Percentiles rank a stretch among this genome's conserved stretches.
These are phyloP conservation scores for Clonostachys solani DNA, from an alignment of 2,329 filamentous ascomycete genomes.

Conservation along the genomic window DNA sequence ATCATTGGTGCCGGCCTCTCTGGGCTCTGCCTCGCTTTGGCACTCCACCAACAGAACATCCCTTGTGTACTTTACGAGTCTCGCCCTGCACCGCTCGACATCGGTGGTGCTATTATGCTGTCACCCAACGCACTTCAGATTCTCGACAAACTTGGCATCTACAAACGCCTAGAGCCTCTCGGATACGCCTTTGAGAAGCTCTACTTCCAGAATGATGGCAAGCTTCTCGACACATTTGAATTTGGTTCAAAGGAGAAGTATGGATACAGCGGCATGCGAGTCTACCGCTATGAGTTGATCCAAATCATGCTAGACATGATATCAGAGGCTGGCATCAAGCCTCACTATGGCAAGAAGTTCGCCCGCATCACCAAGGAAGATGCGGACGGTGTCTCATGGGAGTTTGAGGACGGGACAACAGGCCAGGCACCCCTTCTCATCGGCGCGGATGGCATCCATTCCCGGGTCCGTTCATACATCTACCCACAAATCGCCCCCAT, in stretches of 20 bases:
- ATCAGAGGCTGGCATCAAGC: slow-evolving; percentile 27
- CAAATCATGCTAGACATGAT: slow-evolving; percentile 38
- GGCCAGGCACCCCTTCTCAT: slow-evolving; percentile 38
- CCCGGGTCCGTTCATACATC: slow-evolving; percentile 45
- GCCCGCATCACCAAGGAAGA: slow-evolving; percentile 32
- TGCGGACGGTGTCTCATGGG: slow-evolving; percentile 32
- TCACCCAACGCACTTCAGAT: slow-evolving; percentile 54
- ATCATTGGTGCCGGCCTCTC: slow-evolving; percentile 30
- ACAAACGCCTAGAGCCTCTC: slow-evolving; percentile 33
- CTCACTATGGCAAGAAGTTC: slow-evolving; percentile 46
- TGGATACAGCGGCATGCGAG: slow-evolving; percentile 47
- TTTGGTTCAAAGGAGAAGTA: slow-evolving; percentile 43
- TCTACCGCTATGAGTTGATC: slow-evolving; percentile 49
- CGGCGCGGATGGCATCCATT: slow-evolving; percentile 58
- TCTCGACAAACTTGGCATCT: slow-evolving; percentile 44
- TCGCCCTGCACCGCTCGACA: slow-evolving; percentile 34
- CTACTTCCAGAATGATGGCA: slow-evolving; percentile 30
- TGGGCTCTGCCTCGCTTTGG: slow-evolving; percentile 50
- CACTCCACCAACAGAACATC: slow-evolving; percentile 47
- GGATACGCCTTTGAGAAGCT: slow-evolving; percentile 48
- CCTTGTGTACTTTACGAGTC: slow-evolving; percentile 46
- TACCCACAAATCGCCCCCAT: slow-evolving; percentile 40
- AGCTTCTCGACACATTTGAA: slow-evolving; percentile 33
- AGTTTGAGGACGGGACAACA: slow-evolving; percentile 38
- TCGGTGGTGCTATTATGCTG: slow-evolving; percentile 54